A percentile compares a stretch with the other conserved stretches of the same genome.
These are phyloP conservation scores for Cordyceps militaris DNA, from an alignment of 2,329 filamentous ascomycete genomes.

Conservation along the genomic window DNA sequence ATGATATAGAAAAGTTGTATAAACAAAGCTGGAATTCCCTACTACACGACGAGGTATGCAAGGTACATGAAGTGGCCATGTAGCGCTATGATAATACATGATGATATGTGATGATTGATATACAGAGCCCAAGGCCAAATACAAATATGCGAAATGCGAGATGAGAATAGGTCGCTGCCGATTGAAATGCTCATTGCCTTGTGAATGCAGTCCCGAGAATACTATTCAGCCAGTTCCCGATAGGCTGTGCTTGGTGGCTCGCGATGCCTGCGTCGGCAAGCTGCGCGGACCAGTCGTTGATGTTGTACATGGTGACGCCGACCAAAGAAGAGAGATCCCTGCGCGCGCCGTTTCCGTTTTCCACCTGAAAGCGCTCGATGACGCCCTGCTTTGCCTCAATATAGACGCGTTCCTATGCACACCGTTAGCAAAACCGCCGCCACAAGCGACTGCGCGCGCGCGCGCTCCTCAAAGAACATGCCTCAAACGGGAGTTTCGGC, in stretches of 20 bases:
- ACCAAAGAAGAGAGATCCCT: not conserved
- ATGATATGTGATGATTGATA: not conserved
- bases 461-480: slow-evolving; percentile 24
- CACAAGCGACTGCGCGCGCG: too few relatives aligned
- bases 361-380: slow-evolving; percentile 7
- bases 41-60: not conserved
- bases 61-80: not conserved
- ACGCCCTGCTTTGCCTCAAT: slow-evolving; percentile 13
- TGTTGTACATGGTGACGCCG: slow-evolving; percentile 8
- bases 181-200: not conserved
- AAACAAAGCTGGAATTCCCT: not conserved
- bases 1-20: too few relatives aligned
- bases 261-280: slow-evolving; percentile 2
- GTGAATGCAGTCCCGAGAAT: slow-evolving; percentile 9
- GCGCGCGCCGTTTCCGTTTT: not conserved
- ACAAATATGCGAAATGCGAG: not conserved
- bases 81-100: not conserved
- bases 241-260: not conserved
- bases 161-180: not conserved
- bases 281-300: slow-evolving; percentile 9
- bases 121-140: not conserved
- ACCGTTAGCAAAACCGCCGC: not conserved
- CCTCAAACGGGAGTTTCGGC: slow-evolving; percentile 39
- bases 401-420: slow-evolving; percentile 10
- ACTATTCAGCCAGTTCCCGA: slow-evolving; percentile 9